phyloP scores from a whole-genome alignment of 2,329 filamentous ascomycete species.

The Pyrenophora tritici-repentis region DNA sequence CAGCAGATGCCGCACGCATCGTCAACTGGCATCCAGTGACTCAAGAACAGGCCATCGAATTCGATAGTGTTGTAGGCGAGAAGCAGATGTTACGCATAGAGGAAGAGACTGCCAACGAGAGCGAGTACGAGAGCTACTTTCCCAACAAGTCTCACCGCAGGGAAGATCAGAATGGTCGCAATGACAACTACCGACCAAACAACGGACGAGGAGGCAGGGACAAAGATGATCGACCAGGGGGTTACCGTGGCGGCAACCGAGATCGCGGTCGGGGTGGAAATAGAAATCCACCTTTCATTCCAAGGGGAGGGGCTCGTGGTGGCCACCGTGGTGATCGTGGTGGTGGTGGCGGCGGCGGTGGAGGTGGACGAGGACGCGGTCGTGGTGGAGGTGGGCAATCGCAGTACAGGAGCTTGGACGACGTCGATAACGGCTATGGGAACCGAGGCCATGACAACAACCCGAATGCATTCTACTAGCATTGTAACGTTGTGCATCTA shows the following conservation, averaged over 20 bases:
- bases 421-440: conserved; percentile 42
- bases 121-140: conserved; percentile 67
- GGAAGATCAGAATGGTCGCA: conserved; percentile 51
- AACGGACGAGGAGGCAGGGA: conserved; percentile 30
- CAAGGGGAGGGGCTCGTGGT: conserved; percentile 46
- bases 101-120: conserved; percentile 65
- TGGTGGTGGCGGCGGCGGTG: conserved; percentile 31
- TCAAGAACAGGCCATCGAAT: conserved; percentile 70
- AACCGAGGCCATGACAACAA: conserved; percentile 40
- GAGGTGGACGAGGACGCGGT: conserved; percentile 34
- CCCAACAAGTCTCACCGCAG: conserved; percentile 61
- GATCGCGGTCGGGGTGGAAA: conserved; percentile 39
- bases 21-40: conserved; percentile 80
- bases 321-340: conserved; percentile 50
- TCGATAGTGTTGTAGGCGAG: conserved; percentile 85
- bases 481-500: not conserved
- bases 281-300: conserved; percentile 38
- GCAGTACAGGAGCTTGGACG: conserved; percentile 53
- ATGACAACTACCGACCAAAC: conserved; percentile 32
- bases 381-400: conserved; percentile 38
- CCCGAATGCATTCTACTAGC: conserved; percentile 42
- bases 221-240: conserved; percentile 27
- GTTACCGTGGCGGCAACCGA: conserved; percentile 42
- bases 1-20: conserved; percentile 80
- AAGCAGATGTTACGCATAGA: conserved; percentile 84